Evolutionary conservation across 179 eudicot species (phyloP).

Genomic region (Spergularia azorica): DNA sequence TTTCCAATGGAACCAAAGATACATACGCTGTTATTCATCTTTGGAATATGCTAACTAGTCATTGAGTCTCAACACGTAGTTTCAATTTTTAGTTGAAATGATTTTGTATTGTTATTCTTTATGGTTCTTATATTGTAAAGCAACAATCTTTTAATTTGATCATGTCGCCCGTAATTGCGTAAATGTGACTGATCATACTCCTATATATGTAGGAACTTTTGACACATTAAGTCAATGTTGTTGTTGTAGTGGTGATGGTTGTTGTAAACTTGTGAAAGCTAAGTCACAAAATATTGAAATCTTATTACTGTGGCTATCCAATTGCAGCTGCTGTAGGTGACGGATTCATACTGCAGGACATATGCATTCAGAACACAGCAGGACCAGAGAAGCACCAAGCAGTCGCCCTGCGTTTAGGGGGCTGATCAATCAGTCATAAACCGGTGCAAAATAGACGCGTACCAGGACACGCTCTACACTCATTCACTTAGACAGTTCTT

Average conservation of each 20-base stretch:
- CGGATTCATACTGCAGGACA: constrained; percentile 37
- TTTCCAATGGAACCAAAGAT: too few relatives aligned
- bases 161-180: too few relatives aligned
- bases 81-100: too few relatives aligned
- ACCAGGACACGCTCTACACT: constrained; percentile 36
- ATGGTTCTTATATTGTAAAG: too few relatives aligned
- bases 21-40: too few relatives aligned
- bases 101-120: too few relatives aligned
- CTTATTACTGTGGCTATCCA: background rate
- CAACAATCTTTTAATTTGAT: too few relatives aligned
- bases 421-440: constrained; percentile 29
- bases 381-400: constrained; percentile 40
- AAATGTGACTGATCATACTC: too few relatives aligned
- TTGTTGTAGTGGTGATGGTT: background rate
- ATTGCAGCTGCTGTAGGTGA: constrained; percentile 35
- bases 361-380: constrained; percentile 33
- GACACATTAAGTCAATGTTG: too few relatives aligned
- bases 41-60: too few relatives aligned
- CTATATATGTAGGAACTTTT: too few relatives aligned
- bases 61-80: too few relatives aligned
- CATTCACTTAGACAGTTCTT: constrained; percentile 36
- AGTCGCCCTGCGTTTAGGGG: constrained; percentile 32
- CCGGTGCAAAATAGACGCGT: constrained; percentile 26
- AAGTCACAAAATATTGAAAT: background rate
- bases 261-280: background rate